Evolutionary conservation across 306 rosid genomes (phyloP), one percentile per base, ranked within the genome.

Genomic region (Cucumis cinereus): DNA sequence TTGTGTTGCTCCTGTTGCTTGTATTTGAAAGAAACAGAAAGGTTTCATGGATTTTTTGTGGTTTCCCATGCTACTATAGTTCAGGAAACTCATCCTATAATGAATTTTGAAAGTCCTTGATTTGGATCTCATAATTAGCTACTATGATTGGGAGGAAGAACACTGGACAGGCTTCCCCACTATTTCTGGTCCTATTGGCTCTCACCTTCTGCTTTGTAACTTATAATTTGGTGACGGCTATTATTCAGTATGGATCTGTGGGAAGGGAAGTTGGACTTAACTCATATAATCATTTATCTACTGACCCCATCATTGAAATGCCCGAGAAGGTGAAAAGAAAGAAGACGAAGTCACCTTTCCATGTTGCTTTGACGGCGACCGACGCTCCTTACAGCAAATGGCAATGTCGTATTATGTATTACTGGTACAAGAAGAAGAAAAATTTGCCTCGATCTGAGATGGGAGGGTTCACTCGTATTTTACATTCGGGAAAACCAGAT

Each of bases 341-440:
- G 85, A 86, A 85, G 56, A 61, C 89, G 5, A 89, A 72, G 79
- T 69, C 85, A 59, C 89, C 86, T 8, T 94, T 86, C 84, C 99
- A 94, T 79, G 85, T 94, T 71, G 96, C 96, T 28, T 88, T 94
- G 81, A 94, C 99, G 6, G 97, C 99, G 16, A 94, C 99, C 0
- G 96, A 90, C 83, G 96, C 93, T 77, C 82, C 91, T 26, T 94
- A 94, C 73, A 89, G 89, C 85, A 81, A 89, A 87, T 95, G 98
- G 98, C 98, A 95, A 67, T 90, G 98, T 68, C 93, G 99, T 10
- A 86, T 95, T 73, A 92, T 92, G 98, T 95, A 90, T 79, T 95
- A 88, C 81, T 95, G 98, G 99, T 95, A 92, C 80, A 90, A 88
- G 83, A 81, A 80, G 78, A 81, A 77, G 81, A 89, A 83, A 84